Base-by-base conservation (phyloP, 768 basidiomycete species). In the Naganishia kalamii region DNA sequence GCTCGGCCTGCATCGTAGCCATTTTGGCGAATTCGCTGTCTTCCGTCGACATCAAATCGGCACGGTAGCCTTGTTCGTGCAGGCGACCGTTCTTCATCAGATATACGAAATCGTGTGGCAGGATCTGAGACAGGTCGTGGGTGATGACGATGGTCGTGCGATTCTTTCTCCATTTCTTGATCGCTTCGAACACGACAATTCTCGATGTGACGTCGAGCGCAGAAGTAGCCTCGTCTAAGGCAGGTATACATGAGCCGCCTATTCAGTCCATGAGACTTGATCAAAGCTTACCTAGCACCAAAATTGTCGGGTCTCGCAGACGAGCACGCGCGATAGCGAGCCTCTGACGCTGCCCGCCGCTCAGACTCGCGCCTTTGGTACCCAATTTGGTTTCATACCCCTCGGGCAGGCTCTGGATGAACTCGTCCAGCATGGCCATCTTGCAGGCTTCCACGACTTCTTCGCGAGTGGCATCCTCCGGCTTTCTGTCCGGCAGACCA, bases 71-170 rank as follows among this genome's bases (percentile, higher is more conserved):
- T 71, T 91, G 88, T 74, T 98, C 90, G 50, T 87, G 87, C 32
- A 96, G 85, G 0, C 75, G 70, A 0, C 93, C 94, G 21, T 85
- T 82, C 69, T 86, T 85, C 81, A 98, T 86, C 2, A 97, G 89
- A 74, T 98, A 96, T 13, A 96, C 90, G 69, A 96, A 97, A 77
- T 97, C 93, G 15, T 81, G 76, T 0, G 79, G 60, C 23, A 79
- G 78, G 68, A 99, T 88, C 69, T 92, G 89, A 0, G 87, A 86
- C 19, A 98, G 85, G 70, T 98, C 96, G 77, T 98, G 94, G 0
- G 94, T 97, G 75, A 97, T 96, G 68, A 93, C 87, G 74, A 93
- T 86, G 6, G 90, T 96, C 4, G 90, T 97, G 71, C 85, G 86
- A 80, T 88, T 87, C 17, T 75, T 73, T 7, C 90, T 82, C 88